Evolutionary conservation across 768 basidiomycete species (phyloP).

Genomic region (Chalciporus sphaerocephalus): DNA sequence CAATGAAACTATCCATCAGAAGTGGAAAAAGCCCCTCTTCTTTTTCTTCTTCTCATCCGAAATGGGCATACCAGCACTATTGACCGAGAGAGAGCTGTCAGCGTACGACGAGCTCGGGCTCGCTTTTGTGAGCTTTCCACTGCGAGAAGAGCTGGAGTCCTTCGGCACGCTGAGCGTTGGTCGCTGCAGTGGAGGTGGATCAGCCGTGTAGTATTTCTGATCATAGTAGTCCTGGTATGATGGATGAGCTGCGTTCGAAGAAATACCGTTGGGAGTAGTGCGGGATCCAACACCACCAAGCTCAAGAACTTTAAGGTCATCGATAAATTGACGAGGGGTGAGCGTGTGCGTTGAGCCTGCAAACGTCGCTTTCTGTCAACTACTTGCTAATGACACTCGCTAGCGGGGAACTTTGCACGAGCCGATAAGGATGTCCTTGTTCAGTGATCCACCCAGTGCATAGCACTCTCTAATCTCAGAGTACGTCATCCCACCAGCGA

Average conservation of each 20-base stretch:
- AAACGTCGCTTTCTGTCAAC: constrained; percentile 4
- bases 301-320: constrained; percentile 84
- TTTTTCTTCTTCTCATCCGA: constrained; percentile 68
- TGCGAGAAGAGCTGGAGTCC: constrained; percentile 17
- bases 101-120: constrained; percentile 49
- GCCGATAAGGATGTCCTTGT: constrained; percentile 94
- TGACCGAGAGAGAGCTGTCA: constrained; percentile 46
- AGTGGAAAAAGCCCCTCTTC: constrained; percentile 67
- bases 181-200: constrained; percentile 31
- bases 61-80: constrained; percentile 35
- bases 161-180: constrained; percentile 26
- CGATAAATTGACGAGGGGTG: constrained; percentile 80
- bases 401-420: constrained; percentile 36
- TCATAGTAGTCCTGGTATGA: constrained; percentile 77
- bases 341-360: constrained; percentile 85
- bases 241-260: constrained; percentile 43
- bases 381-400: constrained; percentile 40
- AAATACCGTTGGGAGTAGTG: constrained; percentile 64
- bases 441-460: constrained; percentile 63
- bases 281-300: constrained; percentile 81
- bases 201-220: constrained; percentile 58
- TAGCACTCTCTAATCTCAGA: constrained; percentile 92
- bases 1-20: constrained; percentile 33
- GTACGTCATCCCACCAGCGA: constrained; percentile 94
- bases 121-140: constrained; percentile 28